Evolutionary conservation across 2,329 filamentous ascomycete genomes (phyloP).

Genomic region (Aphanoascus verrucosus): DNA sequence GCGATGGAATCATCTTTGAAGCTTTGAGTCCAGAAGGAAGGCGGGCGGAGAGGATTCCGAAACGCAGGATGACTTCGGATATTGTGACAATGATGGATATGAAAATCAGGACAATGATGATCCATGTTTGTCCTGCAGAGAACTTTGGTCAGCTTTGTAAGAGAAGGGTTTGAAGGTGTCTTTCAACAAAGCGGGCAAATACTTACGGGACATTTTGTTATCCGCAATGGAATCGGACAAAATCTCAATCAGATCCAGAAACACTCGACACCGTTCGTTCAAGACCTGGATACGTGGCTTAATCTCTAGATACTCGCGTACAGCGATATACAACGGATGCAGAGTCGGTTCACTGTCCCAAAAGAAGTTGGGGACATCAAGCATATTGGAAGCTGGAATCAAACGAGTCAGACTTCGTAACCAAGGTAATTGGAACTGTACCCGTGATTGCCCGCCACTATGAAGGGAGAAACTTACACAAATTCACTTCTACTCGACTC

Average conservation of each 20-base stretch:
- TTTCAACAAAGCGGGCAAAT: not conserved
- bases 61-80: conserved; percentile 77
- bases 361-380: conserved; percentile 94
- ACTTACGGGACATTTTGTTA: conserved; percentile 72
- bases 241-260: conserved; percentile 91
- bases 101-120: conserved; percentile 87
- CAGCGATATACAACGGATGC: conserved; percentile 84
- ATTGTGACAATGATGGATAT: conserved; percentile 85
- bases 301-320: conserved; percentile 96
- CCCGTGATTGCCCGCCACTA: no score
- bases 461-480: conserved; percentile 58
- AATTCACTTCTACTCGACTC: conserved; percentile 89
- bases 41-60: conserved; percentile 53
- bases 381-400: conserved; percentile 71
- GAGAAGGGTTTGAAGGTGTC: conserved; percentile 6
- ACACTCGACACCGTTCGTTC: conserved; percentile 92
- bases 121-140: conserved; percentile 70
- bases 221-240: conserved; percentile 85
- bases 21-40: not conserved
- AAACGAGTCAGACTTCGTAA: conserved; percentile 10
- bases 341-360: conserved; percentile 96
- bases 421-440: no score
- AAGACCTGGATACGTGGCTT: conserved; percentile 91
- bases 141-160: not conserved
- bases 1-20: conserved; percentile 7